Evolutionary conservation across 495 filamentous ascomycete genomes (phyloP).

Genomic region (Xeromyces bisporus): DNA sequence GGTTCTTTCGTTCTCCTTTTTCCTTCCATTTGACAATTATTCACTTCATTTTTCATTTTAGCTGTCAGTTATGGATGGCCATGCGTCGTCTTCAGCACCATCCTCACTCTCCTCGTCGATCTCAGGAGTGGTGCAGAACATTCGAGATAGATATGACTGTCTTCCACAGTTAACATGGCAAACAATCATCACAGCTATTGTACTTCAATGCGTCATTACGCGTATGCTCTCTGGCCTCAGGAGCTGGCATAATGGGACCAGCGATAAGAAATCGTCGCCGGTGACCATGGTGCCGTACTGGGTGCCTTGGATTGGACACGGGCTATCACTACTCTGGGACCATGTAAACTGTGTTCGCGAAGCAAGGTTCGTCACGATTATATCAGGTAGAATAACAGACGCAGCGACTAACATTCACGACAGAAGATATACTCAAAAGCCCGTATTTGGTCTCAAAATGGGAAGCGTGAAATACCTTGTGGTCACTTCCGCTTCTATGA

Average conservation of each 20-base stretch:
- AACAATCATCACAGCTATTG: slow-evolving; percentile 9
- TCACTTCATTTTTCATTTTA: slow-evolving; percentile 2
- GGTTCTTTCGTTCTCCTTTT: too few species aligned
- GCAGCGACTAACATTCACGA: slow-evolving; percentile 6
- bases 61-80: slow-evolving; percentile 10
- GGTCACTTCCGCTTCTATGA: slow-evolving; percentile 33
- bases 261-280: slow-evolving; percentile 9
- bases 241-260: slow-evolving; percentile 8
- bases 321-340: slow-evolving; percentile 27
- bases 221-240: slow-evolving; percentile 24
- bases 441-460: slow-evolving; percentile 36
- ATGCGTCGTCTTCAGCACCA: slow-evolving; percentile 2
- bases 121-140: slow-evolving; percentile 9
- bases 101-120: not conserved
- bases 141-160: slow-evolving; percentile 1
- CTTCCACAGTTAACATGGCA: slow-evolving; percentile 11
- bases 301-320: slow-evolving; percentile 41
- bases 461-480: slow-evolving; percentile 32
- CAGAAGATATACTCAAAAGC: slow-evolving; percentile 23
- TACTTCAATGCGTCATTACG: slow-evolving; percentile 21
- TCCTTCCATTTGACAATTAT: too few species aligned
- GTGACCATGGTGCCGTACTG: slow-evolving; percentile 38
- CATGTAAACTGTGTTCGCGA: slow-evolving; percentile 24
- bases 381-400: slow-evolving; percentile 1
- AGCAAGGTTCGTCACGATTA: slow-evolving; percentile 19